Base-by-base conservation (phyloP, 2,329 filamentous ascomycete species). In the Cladosporium halotolerans region DNA sequence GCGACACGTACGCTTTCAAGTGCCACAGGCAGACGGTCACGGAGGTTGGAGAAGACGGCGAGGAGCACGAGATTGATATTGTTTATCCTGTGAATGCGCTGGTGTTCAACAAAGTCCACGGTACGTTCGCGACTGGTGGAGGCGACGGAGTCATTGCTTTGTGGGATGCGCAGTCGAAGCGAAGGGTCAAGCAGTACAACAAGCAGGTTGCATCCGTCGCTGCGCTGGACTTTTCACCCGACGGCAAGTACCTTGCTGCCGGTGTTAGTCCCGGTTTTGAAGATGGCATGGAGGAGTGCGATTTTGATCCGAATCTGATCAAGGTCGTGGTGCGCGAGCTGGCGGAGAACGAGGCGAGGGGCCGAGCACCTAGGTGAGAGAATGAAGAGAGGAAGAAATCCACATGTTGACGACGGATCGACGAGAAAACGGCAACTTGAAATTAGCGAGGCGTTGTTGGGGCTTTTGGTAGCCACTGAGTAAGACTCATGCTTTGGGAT, bases 1-100 rank as follows among this genome's bases (percentile, higher is more conserved):
- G 88, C 38, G 82, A 91, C 60, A 97, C 96, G 71, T 99, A 97
- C 70, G 93, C 93, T 11, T 99, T 99, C 81, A 99, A 99, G 72
- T 99, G 93, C 72, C 93, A 99, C 72, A 82, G 93, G 4, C 89
- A 95, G 69, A 79, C 83, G 1, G 78, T 77, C 9, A 72, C 81
- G 2, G 79, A 53, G 45, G 49, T 54, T 4, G 58, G 52, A 23
- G 78, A 79, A 9, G 79, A 80, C 38, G 70, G 52, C 39, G 45
- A 31, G 68, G 74, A 79, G 41, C 48, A 49, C 43, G 83, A 82
- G 46, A 83, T 79, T 28, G 91, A 96, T 64, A 79, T 96, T 4
- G 89, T 96, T 3, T 96, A 91, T 65, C 91, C 91, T 0, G 91
- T 96, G 61, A 93, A 96, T 66, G 86, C 90, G 2, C 79, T 96